These are phyloP conservation scores for Chenopodium suecicum DNA, from an alignment of 148 eudicot genomes.

Conservation along the genomic window DNA sequence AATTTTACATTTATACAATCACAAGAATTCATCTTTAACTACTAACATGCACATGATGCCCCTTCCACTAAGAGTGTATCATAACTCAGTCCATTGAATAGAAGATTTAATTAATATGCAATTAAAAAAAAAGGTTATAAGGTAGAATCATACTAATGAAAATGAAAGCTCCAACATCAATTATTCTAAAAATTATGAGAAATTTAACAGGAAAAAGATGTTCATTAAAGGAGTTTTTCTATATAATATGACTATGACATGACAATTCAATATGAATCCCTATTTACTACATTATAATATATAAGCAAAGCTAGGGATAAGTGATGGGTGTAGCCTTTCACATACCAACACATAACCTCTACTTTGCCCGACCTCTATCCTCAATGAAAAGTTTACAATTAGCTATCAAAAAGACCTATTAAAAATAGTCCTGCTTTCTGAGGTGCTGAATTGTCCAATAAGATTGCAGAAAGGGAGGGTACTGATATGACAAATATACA, in stretches of 20 bases:
- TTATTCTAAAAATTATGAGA: not conserved
- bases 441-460: conserved; percentile 4
- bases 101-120: not conserved
- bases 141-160: conserved; percentile 5
- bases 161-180: conserved; percentile 3
- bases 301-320: not conserved
- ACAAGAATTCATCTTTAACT: conserved; percentile 10
- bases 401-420: no score
- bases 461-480: not conserved
- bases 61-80: conserved; percentile 15
- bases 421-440: not conserved
- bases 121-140: conserved; percentile 4
- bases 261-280: conserved; percentile 1
- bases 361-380: not conserved
- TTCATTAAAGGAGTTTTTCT: not conserved
- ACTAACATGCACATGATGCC: conserved; percentile 19
- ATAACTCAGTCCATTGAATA: conserved; percentile 1
- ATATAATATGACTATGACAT: not conserved
- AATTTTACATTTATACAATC: not conserved
- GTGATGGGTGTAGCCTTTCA: not conserved
- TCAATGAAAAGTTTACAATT: not conserved
- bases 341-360: not conserved
- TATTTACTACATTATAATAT: conserved; percentile 4
- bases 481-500: not conserved
- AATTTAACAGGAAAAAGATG: conserved; percentile 1